A percentile compares a stretch with the other conserved stretches of the same genome.
Conservation (phyloP, 139 green algal species). For the Yamagishiella unicocca region DNA sequence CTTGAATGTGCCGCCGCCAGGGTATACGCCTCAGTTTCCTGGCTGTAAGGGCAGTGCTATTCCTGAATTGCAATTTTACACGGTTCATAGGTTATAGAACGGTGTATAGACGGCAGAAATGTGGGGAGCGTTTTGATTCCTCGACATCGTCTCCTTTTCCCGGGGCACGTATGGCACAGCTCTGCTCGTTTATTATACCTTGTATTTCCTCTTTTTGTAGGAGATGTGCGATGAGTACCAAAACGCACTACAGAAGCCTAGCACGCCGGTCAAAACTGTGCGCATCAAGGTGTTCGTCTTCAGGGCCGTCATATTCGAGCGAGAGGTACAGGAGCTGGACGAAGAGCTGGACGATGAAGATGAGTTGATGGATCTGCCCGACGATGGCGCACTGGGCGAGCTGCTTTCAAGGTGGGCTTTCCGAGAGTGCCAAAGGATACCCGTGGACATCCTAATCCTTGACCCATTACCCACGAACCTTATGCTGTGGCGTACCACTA, state of each 20-base stretch:
- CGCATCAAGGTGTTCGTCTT: conserved; percentile 78
- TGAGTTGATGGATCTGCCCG: not conserved
- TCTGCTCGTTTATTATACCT: too few relatives aligned
- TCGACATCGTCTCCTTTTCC: not conserved
- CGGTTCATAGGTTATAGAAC: too few relatives aligned
- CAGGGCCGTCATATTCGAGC: conserved; percentile 45
- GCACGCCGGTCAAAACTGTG: conserved; percentile 76
- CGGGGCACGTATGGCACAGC: too few relatives aligned
- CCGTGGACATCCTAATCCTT: too few relatives aligned
- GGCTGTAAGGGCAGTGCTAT: too few relatives aligned
- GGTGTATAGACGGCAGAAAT: too few relatives aligned
- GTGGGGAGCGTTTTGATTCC: conserved; percentile 1
- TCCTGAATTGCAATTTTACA: too few relatives aligned
- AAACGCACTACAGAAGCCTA: conserved; percentile 59
- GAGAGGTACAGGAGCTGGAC: conserved; percentile 26
- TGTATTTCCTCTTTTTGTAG: conserved; percentile 66
- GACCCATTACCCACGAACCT: too few relatives aligned
- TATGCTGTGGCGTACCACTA: too few relatives aligned
- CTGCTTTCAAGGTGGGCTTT: conserved; percentile 10
- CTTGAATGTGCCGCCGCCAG: conserved; percentile 15
- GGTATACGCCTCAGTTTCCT: too few relatives aligned
- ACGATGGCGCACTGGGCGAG: not conserved
- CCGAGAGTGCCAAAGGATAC: too few relatives aligned
- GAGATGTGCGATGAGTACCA: conserved; percentile 85
- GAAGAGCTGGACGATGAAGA: conserved; percentile 30